Conservation (phyloP, 805 yeast genomes). For the Schizosaccharomyces japonicus region DNA sequence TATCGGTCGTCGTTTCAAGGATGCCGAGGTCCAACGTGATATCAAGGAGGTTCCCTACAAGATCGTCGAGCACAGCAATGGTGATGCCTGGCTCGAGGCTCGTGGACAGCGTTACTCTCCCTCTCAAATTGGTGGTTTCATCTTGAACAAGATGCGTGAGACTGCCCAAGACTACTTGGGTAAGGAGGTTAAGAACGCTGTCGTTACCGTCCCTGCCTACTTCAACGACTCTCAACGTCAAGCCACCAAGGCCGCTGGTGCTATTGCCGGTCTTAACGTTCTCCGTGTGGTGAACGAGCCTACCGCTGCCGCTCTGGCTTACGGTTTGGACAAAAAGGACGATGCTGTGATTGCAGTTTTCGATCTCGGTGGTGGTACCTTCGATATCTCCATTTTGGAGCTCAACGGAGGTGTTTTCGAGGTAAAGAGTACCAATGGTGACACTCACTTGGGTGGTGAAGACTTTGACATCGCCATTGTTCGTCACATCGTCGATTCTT, state of each 20-base stretch:
- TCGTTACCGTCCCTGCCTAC: conserved; percentile 75
- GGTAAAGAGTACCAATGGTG: conserved; percentile 94
- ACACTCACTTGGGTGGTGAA: conserved; percentile 82
- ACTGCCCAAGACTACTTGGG: conserved; percentile 85
- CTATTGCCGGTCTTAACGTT: conserved; percentile 80
- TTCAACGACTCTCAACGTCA: conserved; percentile 81
- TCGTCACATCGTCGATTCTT: conserved; percentile 55
- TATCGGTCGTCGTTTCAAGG: conserved; percentile 81
- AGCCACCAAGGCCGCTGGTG: conserved; percentile 92
- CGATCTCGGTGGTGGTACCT: conserved; percentile 97
- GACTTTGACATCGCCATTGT: conserved; percentile 73
- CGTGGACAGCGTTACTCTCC: conserved; percentile 77
- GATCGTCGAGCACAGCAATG: conserved; percentile 71
- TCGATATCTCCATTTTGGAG: conserved; percentile 87
- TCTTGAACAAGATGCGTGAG: conserved; percentile 91
- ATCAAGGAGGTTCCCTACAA: conserved; percentile 70
- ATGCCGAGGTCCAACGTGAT: conserved; percentile 75
- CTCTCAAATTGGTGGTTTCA: conserved; percentile 83
- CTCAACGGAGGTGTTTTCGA: conserved; percentile 94
- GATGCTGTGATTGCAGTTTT: conserved; percentile 79
- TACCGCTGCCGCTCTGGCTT: conserved; percentile 83
- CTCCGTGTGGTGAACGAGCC: conserved; percentile 79
- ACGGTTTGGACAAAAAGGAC: conserved; percentile 62
- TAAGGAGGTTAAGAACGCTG: conserved; percentile 70
- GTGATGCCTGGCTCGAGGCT: conserved; percentile 91